Percentiles rank a stretch among this genome's conserved stretches.
These are phyloP conservation scores for Eimeria mitis DNA, from an alignment of 169 alveolate species.

Conservation along the genomic window DNA sequence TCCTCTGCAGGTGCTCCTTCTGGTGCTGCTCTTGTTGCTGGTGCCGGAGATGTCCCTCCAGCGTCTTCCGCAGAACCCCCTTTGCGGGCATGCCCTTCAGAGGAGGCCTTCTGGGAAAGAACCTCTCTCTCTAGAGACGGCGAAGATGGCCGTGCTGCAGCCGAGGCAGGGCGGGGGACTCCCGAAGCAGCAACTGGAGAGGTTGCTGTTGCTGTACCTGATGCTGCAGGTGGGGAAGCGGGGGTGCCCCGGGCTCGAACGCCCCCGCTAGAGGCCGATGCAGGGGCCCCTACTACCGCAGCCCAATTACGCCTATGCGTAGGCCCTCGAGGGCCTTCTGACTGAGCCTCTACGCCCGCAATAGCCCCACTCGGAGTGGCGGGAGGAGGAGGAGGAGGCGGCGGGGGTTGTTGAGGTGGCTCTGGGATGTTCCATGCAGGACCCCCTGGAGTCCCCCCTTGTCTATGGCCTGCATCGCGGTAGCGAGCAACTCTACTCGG, in stretches of 20 bases:
- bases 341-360: conserved; percentile 21
- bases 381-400: conserved; percentile 68
- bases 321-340: conserved; percentile 58
- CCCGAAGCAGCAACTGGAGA: neutral
- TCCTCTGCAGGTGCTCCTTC: neutral
- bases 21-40: conserved; percentile 13
- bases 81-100: conserved; percentile 42
- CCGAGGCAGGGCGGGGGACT: conserved; percentile 37
- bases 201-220: conserved; percentile 16
- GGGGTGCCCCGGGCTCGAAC: conserved; percentile 44
- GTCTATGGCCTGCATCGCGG: conserved; percentile 29
- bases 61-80: conserved; percentile 26
- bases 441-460: conserved; percentile 47
- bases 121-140: neutral
- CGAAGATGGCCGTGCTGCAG: conserved; percentile 69
- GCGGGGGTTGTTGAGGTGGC: conserved; percentile 65
- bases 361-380: conserved; percentile 33
- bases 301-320: conserved; percentile 68
- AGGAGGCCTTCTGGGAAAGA: conserved; percentile 11
- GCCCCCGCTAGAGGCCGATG: conserved; percentile 24
- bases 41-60: neutral
- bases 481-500: conserved; percentile 21
- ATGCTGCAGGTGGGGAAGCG: conserved; percentile 27
- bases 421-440: conserved; percentile 30
- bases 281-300: conserved; percentile 74